These are phyloP conservation scores for Entelexis sorbosivorans DNA, from an alignment of 1,139 yeast species.

Conservation along the genomic window DNA sequence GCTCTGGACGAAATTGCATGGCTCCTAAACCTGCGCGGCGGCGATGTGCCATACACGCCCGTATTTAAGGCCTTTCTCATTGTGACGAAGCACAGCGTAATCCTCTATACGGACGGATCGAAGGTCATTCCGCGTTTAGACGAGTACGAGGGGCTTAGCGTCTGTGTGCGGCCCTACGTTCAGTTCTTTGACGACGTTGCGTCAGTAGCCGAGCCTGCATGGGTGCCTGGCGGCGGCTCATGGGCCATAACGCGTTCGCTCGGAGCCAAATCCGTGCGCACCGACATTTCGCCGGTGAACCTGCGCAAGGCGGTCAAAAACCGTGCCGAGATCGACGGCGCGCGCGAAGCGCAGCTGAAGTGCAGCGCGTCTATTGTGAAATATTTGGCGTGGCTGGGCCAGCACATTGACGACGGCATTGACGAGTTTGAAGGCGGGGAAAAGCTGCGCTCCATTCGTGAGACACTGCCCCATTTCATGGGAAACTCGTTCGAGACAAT, in stretches of 20 bases:
- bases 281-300: conserved; percentile 49
- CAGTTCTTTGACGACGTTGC: conserved; percentile 27
- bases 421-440: conserved; percentile 75
- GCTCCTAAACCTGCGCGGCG: conserved; percentile 80
- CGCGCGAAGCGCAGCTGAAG: conserved; percentile 64
- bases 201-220: conserved; percentile 24
- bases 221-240: conserved; percentile 44
- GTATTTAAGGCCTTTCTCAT: conserved; percentile 76
- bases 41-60: conserved; percentile 79
- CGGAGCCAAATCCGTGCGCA: conserved; percentile 31
- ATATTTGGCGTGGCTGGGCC: conserved; percentile 82
- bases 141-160: conserved; percentile 33
- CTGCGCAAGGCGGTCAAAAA: conserved; percentile 72
- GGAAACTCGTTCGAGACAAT: conserved; percentile 91
- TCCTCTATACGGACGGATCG: conserved; percentile 51
- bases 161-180: conserved; percentile 25
- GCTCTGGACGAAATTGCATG: conserved; percentile 90
- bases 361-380: conserved; percentile 77
- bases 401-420: conserved; percentile 42
- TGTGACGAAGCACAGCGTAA: conserved; percentile 50
- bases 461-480: conserved; percentile 43
- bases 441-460: conserved; percentile 52
- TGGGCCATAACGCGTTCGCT: conserved; percentile 53
- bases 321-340: conserved; percentile 59
- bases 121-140: not conserved